phyloP scores from a whole-genome alignment of 129 eudicot species.

The Tanacetum coccineum region DNA sequence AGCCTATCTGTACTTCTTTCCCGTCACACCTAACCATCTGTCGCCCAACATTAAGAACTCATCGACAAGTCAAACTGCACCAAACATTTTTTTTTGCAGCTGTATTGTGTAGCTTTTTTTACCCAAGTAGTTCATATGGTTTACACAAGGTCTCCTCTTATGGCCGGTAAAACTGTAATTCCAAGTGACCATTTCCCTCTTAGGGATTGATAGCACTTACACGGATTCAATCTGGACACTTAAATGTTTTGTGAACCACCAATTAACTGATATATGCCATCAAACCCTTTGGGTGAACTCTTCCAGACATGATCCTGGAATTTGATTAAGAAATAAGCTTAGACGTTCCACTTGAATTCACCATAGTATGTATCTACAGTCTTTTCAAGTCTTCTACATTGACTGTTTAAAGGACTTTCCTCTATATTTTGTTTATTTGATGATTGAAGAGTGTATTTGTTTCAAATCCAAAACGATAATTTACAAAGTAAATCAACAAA shows the following conservation, averaged over 20 bases:
- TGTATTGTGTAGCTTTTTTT: not conserved
- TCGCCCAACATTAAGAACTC: too few relatives aligned
- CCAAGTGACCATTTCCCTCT: not conserved
- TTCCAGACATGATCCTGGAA: not conserved
- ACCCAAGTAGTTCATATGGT: not conserved
- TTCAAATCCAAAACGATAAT: not conserved
- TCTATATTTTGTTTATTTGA: not conserved
- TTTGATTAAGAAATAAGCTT: too few relatives aligned
- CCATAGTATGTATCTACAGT: not conserved
- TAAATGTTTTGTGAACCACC: not conserved
- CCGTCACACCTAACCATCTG: too few relatives aligned
- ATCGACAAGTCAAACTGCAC: not conserved
- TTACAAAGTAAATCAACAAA: not conserved
- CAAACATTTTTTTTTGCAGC: not conserved
- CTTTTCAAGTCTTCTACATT: not conserved
- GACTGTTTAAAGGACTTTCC: not conserved
- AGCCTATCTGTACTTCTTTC: too few relatives aligned
- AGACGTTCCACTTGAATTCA: not conserved
- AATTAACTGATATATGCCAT: not conserved
- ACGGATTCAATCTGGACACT: not conserved
- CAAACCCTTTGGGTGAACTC: not conserved
- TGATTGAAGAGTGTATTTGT: not conserved
- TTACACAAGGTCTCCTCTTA: not conserved
- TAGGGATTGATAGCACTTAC: not conserved
- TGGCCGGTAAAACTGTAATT: not conserved